Conservation (phyloP, 2,329 filamentous ascomycete genomes). For the Talaromyces atroroseus region DNA sequence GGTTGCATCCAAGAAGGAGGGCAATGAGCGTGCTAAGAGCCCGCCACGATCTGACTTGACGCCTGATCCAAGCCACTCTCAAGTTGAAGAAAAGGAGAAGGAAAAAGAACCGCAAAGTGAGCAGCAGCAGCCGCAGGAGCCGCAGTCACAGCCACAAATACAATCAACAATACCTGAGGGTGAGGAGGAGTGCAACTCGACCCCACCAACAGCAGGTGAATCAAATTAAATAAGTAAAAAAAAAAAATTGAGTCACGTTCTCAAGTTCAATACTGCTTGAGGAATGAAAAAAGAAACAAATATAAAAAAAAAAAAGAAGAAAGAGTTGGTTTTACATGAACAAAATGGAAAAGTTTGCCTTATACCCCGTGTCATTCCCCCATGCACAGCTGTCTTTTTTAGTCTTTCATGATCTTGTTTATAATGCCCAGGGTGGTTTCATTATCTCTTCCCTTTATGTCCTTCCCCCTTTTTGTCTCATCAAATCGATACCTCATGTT, state of each 20-base stretch:
- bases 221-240: background rate
- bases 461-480: background rate
- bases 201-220: background rate
- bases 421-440: background rate
- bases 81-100: constrained; percentile 4
- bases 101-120: background rate
- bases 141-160: background rate
- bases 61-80: background rate
- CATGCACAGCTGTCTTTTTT: constrained; percentile 1
- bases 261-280: background rate
- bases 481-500: constrained; percentile 8
- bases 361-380: constrained; percentile 10
- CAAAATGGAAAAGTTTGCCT: constrained; percentile 10
- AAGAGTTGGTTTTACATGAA: constrained; percentile 2
- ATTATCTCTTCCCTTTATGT: background rate
- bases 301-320: background rate
- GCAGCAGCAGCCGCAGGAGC: background rate
- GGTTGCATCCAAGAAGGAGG: constrained; percentile 49
- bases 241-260: background rate
- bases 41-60: constrained; percentile 35
- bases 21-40: constrained; percentile 51
- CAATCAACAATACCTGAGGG: background rate
- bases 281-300: background rate
- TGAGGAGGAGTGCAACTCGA: background rate
- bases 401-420: constrained; percentile 6